Base-by-base conservation (phyloP, 176 grass and related monocot genomes). In the Rhynchospora pubera region DNA sequence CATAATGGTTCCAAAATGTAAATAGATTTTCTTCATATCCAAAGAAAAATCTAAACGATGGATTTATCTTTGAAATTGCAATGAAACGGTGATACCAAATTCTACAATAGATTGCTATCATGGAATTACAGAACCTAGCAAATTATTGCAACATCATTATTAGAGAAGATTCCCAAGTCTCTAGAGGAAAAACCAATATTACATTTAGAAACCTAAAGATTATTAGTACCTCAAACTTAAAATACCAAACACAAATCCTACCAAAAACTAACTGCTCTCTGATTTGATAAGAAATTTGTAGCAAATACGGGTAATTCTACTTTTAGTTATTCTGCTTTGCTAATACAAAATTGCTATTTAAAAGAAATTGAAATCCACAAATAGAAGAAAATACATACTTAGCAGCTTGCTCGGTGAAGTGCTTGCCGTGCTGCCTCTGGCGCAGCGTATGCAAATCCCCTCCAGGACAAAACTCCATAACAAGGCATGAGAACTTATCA, bases 381-480 rank as follows among this genome's bases (percentile, higher is more conserved):
- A 64, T 32, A 57, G 22, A 56, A 73, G 62, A 81, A 80, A 24
- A 11, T 32, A 76, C 88, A 63, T 93, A 97, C 93, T 97, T 97
- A 67, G 86, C 91, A 57, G 93, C 93, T 93, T 97, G 91, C 82
- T 97, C 93, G 63, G 87, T 86, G 70, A 97, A 97, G 83, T 91
- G 86, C 82, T 97, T 97, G 65, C 93, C 93, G 83, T 91, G 85
- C 16, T 97, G 91, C 87, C 87, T 87, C 78, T 97, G 93, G 6
- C 93, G 84, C 84, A 97, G 93, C 9, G 93, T 91, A 84, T 97
- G 93, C 55, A 97, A 59, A 78, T 97, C 93, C 16, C 93, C 93
- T 46, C 93, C 93, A 12, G 93, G 93, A 77, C 91, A 97, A 65
- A 97, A 97, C 67, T 97, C 93, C 93, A 97, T 97, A 42, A 97